Conservation (phyloP, 2,329 filamentous ascomycete genomes). For the Coleophoma crateriformis region DNA sequence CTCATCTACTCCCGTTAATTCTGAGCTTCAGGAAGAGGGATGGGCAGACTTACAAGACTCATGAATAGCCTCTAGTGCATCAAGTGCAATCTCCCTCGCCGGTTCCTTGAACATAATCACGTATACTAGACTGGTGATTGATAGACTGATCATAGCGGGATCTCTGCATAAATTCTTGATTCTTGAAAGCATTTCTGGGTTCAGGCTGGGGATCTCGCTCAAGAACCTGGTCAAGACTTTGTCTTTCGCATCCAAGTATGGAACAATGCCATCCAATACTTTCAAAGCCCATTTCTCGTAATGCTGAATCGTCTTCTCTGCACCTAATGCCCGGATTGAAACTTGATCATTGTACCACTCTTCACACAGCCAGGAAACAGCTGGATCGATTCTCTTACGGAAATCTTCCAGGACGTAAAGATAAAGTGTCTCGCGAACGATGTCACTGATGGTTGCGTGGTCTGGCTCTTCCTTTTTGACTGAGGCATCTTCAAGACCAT, state of each 20-base stretch:
- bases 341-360: constrained; percentile 94
- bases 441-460: constrained; percentile 50
- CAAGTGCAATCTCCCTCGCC: constrained; percentile 55
- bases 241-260: constrained; percentile 87
- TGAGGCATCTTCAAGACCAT: constrained; percentile 56
- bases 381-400: constrained; percentile 79
- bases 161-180: constrained; percentile 65
- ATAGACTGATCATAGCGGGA: constrained; percentile 57
- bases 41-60: constrained; percentile 48
- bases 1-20: constrained; percentile 40
- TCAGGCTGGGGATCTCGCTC: constrained; percentile 83
- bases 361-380: constrained; percentile 90
- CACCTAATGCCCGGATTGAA: constrained; percentile 31
- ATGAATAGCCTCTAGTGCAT: constrained; percentile 63
- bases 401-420: constrained; percentile 90
- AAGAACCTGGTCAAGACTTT: constrained; percentile 87
- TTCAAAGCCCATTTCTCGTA: constrained; percentile 77
- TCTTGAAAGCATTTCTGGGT: constrained; percentile 62
- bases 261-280: constrained; percentile 82
- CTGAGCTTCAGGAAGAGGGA: constrained; percentile 1
- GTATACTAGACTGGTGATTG: constrained; percentile 60
- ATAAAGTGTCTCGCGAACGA: constrained; percentile 76
- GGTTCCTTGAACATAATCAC: constrained; percentile 64
- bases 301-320: constrained; percentile 47
- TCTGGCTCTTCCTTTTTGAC: constrained; percentile 49